Evolutionary conservation across 495 filamentous ascomycete species (phyloP), one percentile per base, ranked within the genome.

Genomic region (Neurospora sp.): DNA sequence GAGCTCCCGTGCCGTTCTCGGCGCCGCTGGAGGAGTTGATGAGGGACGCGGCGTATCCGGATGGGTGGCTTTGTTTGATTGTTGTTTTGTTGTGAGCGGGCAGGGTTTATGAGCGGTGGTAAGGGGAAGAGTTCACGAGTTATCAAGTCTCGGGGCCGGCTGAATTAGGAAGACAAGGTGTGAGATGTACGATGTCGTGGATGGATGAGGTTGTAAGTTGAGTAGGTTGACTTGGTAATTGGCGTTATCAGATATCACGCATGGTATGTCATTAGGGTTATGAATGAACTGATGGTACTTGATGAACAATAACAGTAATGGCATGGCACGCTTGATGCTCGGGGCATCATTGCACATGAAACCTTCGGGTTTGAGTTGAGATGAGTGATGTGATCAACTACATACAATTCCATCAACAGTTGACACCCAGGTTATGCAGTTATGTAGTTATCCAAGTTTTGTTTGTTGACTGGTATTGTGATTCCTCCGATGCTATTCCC

Each of bases 51-150:
- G 89, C 93, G 0, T 98, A 98, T 82, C 89, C 92, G 0, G 96
- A 99, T 82, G 96, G 96, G 1, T 99, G 95, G 90, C 79, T 97
- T 23, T 93, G 95, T 83, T 79, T 98, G 14, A 92, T 92, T 54
- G 87, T 99, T 7, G 86, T 90, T n/a, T 92, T 97, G 91, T 85
- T 92, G 23, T 66, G 54, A 66, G 23, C 11, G 14, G 4, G 54
- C 2, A 6, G 23, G 10, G 20, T 12, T 14, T 7, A 16, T 62
- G 23, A 62, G 35, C 31, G 35, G 35, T 5, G 35, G 35, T 35
- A 4, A 35, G 35, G 35, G 35, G 4, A 5, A 35, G 35, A 35
- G 35, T 35, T 5, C 4, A 35, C 4, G 35, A 5, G 35, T 35
- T 35, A 35, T 2, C 31, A 35, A 35, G 31, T 35, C 31, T 35